Evolutionary conservation across 495 filamentous ascomycete species (phyloP), one percentile per base, ranked within the genome.

Genomic region (Bryoglossum gracile): DNA sequence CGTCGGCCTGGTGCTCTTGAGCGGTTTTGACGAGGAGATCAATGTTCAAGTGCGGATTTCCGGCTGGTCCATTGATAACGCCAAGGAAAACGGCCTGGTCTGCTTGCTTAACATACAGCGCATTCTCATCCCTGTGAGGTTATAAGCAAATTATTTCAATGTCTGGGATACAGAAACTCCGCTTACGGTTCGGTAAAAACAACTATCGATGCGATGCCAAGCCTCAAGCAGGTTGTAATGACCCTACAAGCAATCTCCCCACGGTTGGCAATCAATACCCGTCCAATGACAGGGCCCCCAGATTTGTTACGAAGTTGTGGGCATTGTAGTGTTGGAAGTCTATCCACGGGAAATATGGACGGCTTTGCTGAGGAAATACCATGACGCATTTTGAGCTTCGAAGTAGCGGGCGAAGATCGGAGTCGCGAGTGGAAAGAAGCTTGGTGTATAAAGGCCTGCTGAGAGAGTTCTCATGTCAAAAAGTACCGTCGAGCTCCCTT

Each of bases 201-300:
- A n/a, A n/a, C n/a, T n/a, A n/a, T n/a, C n/a, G n/a, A n/a, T n/a
- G n/a, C n/a, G n/a, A n/a, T n/a, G n/a, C n/a, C n/a, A n/a, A n/a
- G n/a, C n/a, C n/a, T n/a, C n/a, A n/a, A n/a, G n/a, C n/a, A n/a
- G n/a, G n/a, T n/a, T n/a, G n/a, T n/a, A n/a, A n/a, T 80, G 44
- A 99, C 90, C 49, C 92, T 84, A 73, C 97, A 71, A 44, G 92
- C 94, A 60, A 99, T 99, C 63, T 99, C 92, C 51, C 92, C 92
- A 55, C 92, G 81, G 62, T 99, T 99, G 13, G 92, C 92, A 60
- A 99, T 97, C 0, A 97, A 72, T 40, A 97, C 83, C 28, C 28
- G 28, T 32, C 13, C 13, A 13, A 32, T 32, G 28, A 32, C 28
- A 32, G 8, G 28, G 6, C 13, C 28, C 13, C 28, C 28, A 32